Base-by-base conservation (phyloP, 768 basidiomycete genomes). In the Ramaria sp. region DNA sequence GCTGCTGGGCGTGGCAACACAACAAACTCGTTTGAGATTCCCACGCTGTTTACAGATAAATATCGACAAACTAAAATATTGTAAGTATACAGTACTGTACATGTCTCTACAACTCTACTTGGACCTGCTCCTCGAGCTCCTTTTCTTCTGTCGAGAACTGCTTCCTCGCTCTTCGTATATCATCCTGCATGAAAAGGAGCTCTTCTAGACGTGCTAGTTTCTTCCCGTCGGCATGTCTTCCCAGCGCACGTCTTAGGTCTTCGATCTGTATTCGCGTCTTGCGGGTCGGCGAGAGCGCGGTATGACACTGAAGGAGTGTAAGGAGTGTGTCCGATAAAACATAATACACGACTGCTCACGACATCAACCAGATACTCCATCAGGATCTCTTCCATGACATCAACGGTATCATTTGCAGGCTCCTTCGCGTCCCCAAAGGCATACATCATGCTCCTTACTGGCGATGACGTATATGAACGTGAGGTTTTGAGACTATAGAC, bases 131-230 rank as follows among this genome's bases (percentile, higher is more conserved):
- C 34, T 57, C 46, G 4, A 46, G 17, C 31, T 57, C 30, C 22
- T 33, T 49, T 27, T 57, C 55, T 34, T 57, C 55, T 2, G 55
- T 57, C 3, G 22, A 33, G 61, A 91, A 91, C 65, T 90, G 85
- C 11, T 82, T 83, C 46, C 86, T 79, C 4, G 90, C 91, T 9
- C 90, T 82, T 67, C 91, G 89, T 70, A 94, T 93, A 63, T 92
- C 91, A 66, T 91, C 90, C 67, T 92, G 89, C 86, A 92, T 91
- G 73, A 91, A 91, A 34, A 94, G 66, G 37, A 95, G 71, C 66
- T 95, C 92, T 67, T 95, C 91, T 82, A 94, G 84, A 56, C 92
- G 78, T 17, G 91, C 91, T 22, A 94, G 78, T 68, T 94, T 94
- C 71, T 92, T 92, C 33, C 88, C 84, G 64, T 94, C 92, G n/a